A percentile compares a stretch with the other conserved stretches of the same genome.
phyloP scores from a whole-genome alignment of 257 asterid species.

The Plantago major region DNA sequence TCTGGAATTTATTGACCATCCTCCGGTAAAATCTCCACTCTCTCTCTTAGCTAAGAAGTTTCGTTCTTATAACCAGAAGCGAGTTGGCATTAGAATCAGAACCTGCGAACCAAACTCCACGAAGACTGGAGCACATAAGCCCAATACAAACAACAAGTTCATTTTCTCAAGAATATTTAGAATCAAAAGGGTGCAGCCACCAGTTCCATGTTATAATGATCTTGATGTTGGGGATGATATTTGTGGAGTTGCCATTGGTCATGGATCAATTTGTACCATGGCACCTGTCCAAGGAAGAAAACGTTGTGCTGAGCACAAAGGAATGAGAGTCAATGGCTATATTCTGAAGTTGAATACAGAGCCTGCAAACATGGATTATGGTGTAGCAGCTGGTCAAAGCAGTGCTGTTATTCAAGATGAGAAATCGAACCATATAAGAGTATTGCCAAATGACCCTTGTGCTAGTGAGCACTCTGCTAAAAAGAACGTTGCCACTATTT shows the following conservation, averaged over 20 bases:
- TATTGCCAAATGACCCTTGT: not conserved
- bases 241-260: conserved; percentile 73
- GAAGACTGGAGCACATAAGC: conserved; percentile 28
- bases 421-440: conserved; percentile 7
- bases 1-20: conserved; percentile 35
- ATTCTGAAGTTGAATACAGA: conserved; percentile 24
- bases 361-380: not conserved
- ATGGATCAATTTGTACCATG: conserved; percentile 57
- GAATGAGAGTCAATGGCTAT: conserved; percentile 64
- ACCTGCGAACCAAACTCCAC: conserved; percentile 24
- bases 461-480: not conserved
- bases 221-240: conserved; percentile 18
- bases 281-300: conserved; percentile 66
- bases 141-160: conserved; percentile 18
- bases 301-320: conserved; percentile 83
- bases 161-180: conserved; percentile 42
- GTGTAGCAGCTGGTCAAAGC: not conserved
- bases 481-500: conserved; percentile 14
- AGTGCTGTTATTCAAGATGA: conserved; percentile 8
- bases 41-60: conserved; percentile 41
- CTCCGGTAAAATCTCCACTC: conserved; percentile 35
- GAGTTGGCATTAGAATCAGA: conserved; percentile 58
- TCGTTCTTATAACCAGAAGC: conserved; percentile 36
- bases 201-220: conserved; percentile 15
- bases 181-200: conserved; percentile 49